Percentiles rank a stretch among this genome's conserved stretches.
phyloP scores from a whole-genome alignment of 2,329 filamentous ascomycete species.

The Aspergillus ustus region DNA sequence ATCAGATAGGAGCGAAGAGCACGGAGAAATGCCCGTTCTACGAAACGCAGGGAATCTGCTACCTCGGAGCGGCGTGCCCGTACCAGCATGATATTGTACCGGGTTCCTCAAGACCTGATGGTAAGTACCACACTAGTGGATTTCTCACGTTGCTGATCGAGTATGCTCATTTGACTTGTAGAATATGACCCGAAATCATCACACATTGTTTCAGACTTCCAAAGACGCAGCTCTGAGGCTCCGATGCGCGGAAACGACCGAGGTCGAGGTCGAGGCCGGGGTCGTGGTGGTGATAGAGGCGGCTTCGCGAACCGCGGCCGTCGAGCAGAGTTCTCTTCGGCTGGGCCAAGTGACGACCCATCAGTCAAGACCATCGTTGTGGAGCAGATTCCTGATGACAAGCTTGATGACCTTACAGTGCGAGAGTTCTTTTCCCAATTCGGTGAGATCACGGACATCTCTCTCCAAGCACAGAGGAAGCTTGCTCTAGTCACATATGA shows the following conservation, averaged over 20 bases:
- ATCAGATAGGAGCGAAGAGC: slow-evolving; percentile 37
- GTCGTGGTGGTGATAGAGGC: slow-evolving; percentile 50
- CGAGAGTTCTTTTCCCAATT: slow-evolving; percentile 64
- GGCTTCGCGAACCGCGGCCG: slow-evolving; percentile 45
- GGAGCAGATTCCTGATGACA: slow-evolving; percentile 64
- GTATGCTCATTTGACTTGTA: slow-evolving; percentile 17
- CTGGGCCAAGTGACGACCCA: slow-evolving; percentile 57
- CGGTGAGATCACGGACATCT: slow-evolving; percentile 59
- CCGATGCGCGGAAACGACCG: slow-evolving; percentile 35
- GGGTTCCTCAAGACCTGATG: slow-evolving; percentile 44
- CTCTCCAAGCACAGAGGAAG: slow-evolving; percentile 58
- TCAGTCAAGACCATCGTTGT: slow-evolving; percentile 62
- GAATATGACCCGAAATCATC: slow-evolving; percentile 62
- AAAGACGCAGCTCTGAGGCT: slow-evolving; percentile 28
- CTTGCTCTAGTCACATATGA: slow-evolving; percentile 61
- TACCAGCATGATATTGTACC: slow-evolving; percentile 59
- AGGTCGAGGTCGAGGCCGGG: slow-evolving; percentile 43
- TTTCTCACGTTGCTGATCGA: not conserved
- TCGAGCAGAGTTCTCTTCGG: slow-evolving; percentile 59
- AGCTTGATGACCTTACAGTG: slow-evolving; percentile 58
- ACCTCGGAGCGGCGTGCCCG: slow-evolving; percentile 59
- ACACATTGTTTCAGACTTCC: slow-evolving; percentile 43
- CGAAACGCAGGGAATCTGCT: slow-evolving; percentile 63
- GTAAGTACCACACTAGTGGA: slow-evolving; percentile 25
- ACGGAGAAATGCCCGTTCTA: slow-evolving; percentile 60